phyloP scores from a whole-genome alignment of 2,329 filamentous ascomycete genomes.

The Emergomyces orientalis region DNA sequence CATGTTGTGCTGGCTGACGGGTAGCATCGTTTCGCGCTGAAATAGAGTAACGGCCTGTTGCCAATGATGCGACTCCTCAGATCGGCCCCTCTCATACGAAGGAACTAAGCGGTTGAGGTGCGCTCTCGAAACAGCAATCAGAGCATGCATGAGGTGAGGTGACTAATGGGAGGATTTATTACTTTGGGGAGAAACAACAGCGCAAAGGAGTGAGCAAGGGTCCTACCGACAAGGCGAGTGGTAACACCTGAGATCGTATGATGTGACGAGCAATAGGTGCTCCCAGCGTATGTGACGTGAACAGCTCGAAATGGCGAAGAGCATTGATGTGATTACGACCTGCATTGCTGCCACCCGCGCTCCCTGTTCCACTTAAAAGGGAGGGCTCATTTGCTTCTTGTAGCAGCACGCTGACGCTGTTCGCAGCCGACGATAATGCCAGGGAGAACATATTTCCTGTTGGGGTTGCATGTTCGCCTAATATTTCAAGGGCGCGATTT shows the following conservation, averaged over 20 bases:
- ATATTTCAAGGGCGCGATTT: conserved; percentile 12
- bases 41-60: conserved; percentile 22
- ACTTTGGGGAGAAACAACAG: conserved; percentile 8
- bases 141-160: conserved; percentile 25
- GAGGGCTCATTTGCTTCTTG: background rate
- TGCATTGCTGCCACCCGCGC: background rate
- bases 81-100: conserved; percentile 11
- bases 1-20: conserved; percentile 18
- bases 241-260: conserved; percentile 11
- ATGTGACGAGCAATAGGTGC: conserved; percentile 11
- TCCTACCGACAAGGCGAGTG: conserved; percentile 17
- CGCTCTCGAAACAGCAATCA: conserved; percentile 22
- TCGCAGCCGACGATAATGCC: conserved; percentile 5
- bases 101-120: conserved; percentile 23
- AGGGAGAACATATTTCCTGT: conserved; percentile 8
- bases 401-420: conserved; percentile 6
- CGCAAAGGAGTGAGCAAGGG: conserved; percentile 14
- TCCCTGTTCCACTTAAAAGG: too few relatives aligned
- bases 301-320: conserved; percentile 12
- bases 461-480: background rate
- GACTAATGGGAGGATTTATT: conserved; percentile 18
- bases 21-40: conserved; percentile 18
- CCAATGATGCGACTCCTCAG: conserved; percentile 26
- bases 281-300: conserved; percentile 12
- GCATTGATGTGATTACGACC: conserved; percentile 6